Evolutionary conservation across 2,329 filamentous ascomycete species (phyloP), one percentile per base, ranked within the genome.

Genomic region (Coniella lustricola): DNA sequence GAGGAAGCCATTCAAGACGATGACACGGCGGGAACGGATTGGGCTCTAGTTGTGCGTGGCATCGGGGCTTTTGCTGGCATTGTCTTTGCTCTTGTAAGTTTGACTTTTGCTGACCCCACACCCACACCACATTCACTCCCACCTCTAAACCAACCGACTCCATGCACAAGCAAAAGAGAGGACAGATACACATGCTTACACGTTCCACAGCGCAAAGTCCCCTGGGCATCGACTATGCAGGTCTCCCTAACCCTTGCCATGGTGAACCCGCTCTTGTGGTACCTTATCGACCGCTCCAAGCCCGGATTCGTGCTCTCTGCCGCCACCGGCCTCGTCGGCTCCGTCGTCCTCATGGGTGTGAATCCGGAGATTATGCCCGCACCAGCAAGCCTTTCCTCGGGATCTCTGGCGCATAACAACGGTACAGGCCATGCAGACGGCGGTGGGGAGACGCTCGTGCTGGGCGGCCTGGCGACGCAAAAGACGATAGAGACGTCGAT

Each of bases 151-250:
- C 36, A 39, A 22, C 13, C 20, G 14, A 20, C 13, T 39, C n/a
- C n/a, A n/a, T 21, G 36, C 20, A 16, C 20, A 10, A 40, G 5
- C n/a, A n/a, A 22, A 21, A 7, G 14, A 41, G 5, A 29, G 25
- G 5, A 29, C 25, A 29, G 10, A 29, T 10, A 29, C n/a, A n/a
- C n/a, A n/a, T n/a, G 29, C 49, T 46, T 17, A 49, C 21, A 16
- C 21, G 29, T 39, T 41, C 10, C 41, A 41, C 58, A 94, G 88
- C 84, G 93, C 55, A 88, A 87, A 65, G 79, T 96, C 9, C 87
- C 89, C 1, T 98, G 93, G 93, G 79, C 90, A 59, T 96, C 90
- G 8, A 93, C 90, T 1, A 80, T 95, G n/a, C 93, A 98, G 67
- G 82, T 94, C 17, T 94, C 90, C 1, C 67, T 94, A 21, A 93